These are phyloP conservation scores for Thamnidium elegans DNA, from an alignment of 192 early-diverging fungal species.

Conservation along the genomic window DNA sequence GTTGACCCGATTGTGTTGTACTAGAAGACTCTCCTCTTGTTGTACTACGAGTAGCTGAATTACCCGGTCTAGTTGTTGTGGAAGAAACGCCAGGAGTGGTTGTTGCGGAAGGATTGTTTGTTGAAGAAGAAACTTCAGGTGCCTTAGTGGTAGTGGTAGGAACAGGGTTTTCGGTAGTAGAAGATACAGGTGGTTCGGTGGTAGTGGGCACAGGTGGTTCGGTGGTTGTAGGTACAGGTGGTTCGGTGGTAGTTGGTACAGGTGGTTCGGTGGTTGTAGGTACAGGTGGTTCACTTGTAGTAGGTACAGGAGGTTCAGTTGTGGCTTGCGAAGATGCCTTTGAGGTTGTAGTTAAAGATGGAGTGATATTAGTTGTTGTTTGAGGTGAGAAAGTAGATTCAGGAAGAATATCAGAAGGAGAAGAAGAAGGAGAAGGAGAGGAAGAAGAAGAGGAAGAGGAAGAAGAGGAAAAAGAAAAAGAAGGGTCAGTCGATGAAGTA, in stretches of 20 bases:
- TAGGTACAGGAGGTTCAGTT: not conserved
- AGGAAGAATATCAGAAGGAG: too few species aligned
- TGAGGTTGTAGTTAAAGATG: slow-evolving; percentile 1
- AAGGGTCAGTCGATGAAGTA: too few species aligned
- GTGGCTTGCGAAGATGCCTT: not conserved
- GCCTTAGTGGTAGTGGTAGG: not conserved
- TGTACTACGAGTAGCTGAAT: not conserved
- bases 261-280: not conserved
- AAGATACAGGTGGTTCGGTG: too few species aligned
- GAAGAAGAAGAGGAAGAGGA: too few species aligned
- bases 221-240: not conserved
- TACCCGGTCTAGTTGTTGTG: not conserved
- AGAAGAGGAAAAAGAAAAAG: too few species aligned
- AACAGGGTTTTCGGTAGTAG: not conserved
- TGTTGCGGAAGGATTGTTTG: not conserved
- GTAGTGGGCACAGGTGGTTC: not conserved
- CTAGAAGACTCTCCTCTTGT: not conserved
- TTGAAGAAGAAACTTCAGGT: not conserved
- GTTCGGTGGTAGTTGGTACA: slow-evolving; percentile 5
- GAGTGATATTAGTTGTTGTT: not conserved
- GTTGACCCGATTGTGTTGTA: not conserved
- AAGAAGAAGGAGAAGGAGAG: too few species aligned
- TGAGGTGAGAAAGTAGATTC: too few species aligned
- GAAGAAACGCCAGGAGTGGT: not conserved
- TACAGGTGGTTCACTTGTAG: not conserved